A percentile compares a stretch with the other conserved stretches of the same genome.
phyloP scores from a whole-genome alignment of 2,329 filamentous ascomycete species.

The Cordyceps javanica region DNA sequence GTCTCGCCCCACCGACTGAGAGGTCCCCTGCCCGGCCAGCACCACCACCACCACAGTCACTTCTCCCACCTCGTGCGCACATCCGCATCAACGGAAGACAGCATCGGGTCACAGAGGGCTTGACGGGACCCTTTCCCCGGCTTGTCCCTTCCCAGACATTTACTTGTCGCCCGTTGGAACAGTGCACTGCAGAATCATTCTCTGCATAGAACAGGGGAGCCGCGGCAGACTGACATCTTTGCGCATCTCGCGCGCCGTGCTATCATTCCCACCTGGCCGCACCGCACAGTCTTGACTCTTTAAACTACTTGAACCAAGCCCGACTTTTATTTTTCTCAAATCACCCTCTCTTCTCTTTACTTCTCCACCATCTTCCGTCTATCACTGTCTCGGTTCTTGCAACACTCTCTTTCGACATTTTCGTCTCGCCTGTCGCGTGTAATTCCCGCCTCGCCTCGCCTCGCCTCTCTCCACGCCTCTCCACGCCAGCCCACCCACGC shows the following conservation, averaged over 20 bases:
- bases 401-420: not conserved
- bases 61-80: not conserved
- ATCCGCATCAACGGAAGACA: conserved; percentile 6
- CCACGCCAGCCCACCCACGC: not conserved
- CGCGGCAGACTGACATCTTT: not conserved
- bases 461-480: too few species aligned
- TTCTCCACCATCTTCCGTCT: not conserved
- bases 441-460: not conserved
- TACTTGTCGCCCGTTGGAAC: not conserved
- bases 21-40: conserved; percentile 5
- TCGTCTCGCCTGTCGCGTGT: not conserved
- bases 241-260: not conserved
- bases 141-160: not conserved
- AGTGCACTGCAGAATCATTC: not conserved
- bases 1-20: conserved; percentile 3
- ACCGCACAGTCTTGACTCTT: not conserved
- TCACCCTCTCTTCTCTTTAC: not conserved
- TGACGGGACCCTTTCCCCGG: conserved; percentile 4
- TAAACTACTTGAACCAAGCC: not conserved
- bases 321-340: not conserved
- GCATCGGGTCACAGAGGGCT: not conserved
- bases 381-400: not conserved
- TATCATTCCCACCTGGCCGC: not conserved
- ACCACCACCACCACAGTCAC: not conserved
- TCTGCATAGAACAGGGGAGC: not conserved